phyloP scores from a whole-genome alignment of 2,329 filamentous ascomycete genomes.

The Colletotrichum viniferum region DNA sequence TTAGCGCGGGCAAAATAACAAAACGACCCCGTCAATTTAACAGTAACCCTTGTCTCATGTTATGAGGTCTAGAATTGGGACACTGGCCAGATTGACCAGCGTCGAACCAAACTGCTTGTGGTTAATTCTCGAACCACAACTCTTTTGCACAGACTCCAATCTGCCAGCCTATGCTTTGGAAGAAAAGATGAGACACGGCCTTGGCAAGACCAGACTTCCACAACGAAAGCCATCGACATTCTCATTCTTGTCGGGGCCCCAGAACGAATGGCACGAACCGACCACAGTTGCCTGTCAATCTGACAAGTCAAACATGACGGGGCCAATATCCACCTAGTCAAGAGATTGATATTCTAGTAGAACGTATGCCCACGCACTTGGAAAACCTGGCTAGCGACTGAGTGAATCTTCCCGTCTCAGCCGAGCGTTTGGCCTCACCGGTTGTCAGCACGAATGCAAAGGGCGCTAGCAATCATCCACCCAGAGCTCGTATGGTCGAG shows the following conservation, averaged over 20 bases:
- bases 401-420: not conserved
- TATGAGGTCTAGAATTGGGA: not conserved
- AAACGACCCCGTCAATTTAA: too few species aligned
- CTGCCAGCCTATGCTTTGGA: not conserved
- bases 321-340: not conserved
- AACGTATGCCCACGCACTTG: not conserved
- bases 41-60: not conserved
- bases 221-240: not conserved
- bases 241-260: not conserved
- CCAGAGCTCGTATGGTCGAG: not conserved
- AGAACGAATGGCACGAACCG: not conserved
- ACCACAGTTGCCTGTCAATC: not conserved
- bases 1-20: too few species aligned
- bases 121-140: not conserved
- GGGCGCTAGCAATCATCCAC: not conserved
- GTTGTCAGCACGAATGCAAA: not conserved
- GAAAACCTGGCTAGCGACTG: not conserved
- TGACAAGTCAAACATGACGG: not conserved
- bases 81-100: not conserved
- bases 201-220: not conserved
- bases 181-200: not conserved
- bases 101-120: not conserved
- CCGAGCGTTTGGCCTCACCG: not conserved
- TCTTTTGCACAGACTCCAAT: not conserved
- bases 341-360: not conserved